Conservation (phyloP, 1,284 basidiomycete species). For the Pyrrhoderma noxium region DNA sequence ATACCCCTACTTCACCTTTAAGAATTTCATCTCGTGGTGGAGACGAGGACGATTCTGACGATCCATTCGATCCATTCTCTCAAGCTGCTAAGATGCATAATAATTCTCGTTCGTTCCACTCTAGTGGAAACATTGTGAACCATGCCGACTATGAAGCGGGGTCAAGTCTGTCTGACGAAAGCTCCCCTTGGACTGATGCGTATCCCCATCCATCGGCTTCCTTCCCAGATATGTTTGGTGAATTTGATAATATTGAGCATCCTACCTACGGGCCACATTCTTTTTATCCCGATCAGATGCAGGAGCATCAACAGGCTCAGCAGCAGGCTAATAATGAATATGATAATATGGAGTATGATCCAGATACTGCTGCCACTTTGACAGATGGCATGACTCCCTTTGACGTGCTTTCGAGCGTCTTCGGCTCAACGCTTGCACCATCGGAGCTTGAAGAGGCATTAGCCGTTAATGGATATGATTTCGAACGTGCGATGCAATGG, state of each 20-base stretch:
- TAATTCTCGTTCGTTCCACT: constrained; percentile 51
- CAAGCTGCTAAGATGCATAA: constrained; percentile 28
- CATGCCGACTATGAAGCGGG: constrained; percentile 53
- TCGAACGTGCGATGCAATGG: constrained; percentile 91
- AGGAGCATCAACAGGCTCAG: constrained; percentile 3
- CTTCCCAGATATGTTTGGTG: constrained; percentile 14
- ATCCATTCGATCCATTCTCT: constrained; percentile 70
- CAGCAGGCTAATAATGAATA: constrained; percentile 17
- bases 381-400: constrained; percentile 94
- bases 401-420: constrained; percentile 90
- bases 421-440: constrained; percentile 80
- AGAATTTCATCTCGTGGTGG: constrained; percentile 54
- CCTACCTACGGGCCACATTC: constrained; percentile 8
- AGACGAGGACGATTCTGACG: constrained; percentile 54
- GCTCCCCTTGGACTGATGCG: background rate
- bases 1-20: constrained; percentile 48
- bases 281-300: constrained; percentile 10
- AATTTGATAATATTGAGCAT: constrained; percentile 12
- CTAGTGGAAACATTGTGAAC: constrained; percentile 34
- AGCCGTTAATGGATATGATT: constrained; percentile 83
- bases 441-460: constrained; percentile 92
- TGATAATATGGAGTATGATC: constrained; percentile 41
- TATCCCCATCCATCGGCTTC: constrained; percentile 26
- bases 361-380: constrained; percentile 50
- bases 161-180: constrained; percentile 42